Conservation (phyloP, 2,329 filamentous ascomycete species). For the Monosporascus sp. region DNA sequence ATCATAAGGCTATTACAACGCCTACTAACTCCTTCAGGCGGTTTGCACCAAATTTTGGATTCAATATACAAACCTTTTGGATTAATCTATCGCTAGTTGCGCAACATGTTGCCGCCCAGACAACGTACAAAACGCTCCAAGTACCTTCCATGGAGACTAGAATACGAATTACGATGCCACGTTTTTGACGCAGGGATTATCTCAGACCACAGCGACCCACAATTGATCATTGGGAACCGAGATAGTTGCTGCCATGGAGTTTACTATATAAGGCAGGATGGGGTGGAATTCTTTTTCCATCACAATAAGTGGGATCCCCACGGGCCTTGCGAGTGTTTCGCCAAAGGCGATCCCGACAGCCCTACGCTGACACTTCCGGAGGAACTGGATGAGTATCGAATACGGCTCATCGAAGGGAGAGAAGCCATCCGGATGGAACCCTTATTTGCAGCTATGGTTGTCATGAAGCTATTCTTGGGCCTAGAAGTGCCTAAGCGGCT, state of each 20-base stretch:
- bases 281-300: constrained; percentile 7
- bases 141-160: constrained; percentile 1
- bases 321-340: constrained; percentile 1
- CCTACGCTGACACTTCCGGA: constrained; percentile 2
- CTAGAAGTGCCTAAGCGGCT: constrained; percentile 9
- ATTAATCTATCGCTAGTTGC: too few species aligned
- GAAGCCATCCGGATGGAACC: constrained; percentile 8
- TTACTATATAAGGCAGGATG: background rate
- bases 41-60: background rate
- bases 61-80: background rate
- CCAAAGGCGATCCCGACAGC: background rate
- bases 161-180: constrained; percentile 4
- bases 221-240: constrained; percentile 9
- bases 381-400: constrained; percentile 4
- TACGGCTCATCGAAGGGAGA: constrained; percentile 4
- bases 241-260: constrained; percentile 9
- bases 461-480: constrained; percentile 16
- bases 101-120: background rate
- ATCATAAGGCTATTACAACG: too few species aligned
- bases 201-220: background rate
- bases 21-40: too few species aligned
- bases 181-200: constrained; percentile 4
- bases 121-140: background rate
- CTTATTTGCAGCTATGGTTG: constrained; percentile 14
- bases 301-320: constrained; percentile 1